Conservation (phyloP, 352 stramenopile species). For the Phytophthora megakarya region DNA sequence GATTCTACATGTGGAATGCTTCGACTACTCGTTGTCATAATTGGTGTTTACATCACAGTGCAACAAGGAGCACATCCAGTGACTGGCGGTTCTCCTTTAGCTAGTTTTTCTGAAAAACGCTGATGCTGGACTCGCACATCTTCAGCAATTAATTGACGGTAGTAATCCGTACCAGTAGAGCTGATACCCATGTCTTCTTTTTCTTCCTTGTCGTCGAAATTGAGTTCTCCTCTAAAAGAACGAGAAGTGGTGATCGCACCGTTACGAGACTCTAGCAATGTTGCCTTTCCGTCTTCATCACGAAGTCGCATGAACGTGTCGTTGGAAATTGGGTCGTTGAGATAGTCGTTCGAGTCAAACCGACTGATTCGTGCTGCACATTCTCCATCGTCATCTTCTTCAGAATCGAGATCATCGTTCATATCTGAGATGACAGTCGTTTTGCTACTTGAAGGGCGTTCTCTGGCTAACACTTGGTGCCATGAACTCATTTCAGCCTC, state of each 20-base stretch:
- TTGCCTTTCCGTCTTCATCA: slow-evolving; percentile 39
- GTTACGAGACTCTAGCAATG: slow-evolving; percentile 30
- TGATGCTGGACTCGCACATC: slow-evolving; percentile 43
- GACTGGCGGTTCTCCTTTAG: slow-evolving; percentile 33
- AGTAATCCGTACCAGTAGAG: slow-evolving; percentile 51
- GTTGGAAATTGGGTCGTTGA: slow-evolving; percentile 80
- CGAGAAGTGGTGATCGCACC: slow-evolving; percentile 9
- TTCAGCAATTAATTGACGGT: slow-evolving; percentile 48
- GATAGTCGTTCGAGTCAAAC: slow-evolving; percentile 63
- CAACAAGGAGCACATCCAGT: slow-evolving; percentile 63
- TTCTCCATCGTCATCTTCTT: slow-evolving; percentile 26
- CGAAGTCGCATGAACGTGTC: slow-evolving; percentile 68
- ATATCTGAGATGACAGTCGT: slow-evolving; percentile 27
- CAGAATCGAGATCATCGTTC: slow-evolving; percentile 32
- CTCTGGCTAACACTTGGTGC: slow-evolving; percentile 45
- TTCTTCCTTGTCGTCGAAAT: slow-evolving; percentile 46
- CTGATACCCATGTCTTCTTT: slow-evolving; percentile 39
- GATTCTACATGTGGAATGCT: slow-evolving; percentile 1
- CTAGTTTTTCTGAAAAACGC: slow-evolving; percentile 33
- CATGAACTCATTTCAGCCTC: slow-evolving; percentile 50
- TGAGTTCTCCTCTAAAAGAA: slow-evolving; percentile 72
- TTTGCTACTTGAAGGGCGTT: slow-evolving; percentile 19
- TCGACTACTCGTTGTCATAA: too few relatives aligned
- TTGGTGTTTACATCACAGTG: slow-evolving; percentile 46
- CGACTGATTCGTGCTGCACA: slow-evolving; percentile 30